Conservation (phyloP, 2,329 filamentous ascomycete genomes). For the Geosmithia putterillii region DNA sequence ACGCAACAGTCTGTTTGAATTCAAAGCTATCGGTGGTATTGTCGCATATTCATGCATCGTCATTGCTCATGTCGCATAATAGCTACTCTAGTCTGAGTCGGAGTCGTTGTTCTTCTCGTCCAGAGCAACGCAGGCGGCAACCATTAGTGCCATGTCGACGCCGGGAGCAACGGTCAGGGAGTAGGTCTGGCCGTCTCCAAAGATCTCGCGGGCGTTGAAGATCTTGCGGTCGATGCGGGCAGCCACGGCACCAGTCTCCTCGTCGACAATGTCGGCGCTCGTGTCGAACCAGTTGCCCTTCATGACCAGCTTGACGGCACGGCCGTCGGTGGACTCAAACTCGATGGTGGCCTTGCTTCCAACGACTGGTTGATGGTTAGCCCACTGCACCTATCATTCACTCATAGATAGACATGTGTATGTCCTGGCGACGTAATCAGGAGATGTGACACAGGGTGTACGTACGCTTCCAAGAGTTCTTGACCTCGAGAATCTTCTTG, state of each 20-base stretch:
- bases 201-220: slow-evolving; percentile 42
- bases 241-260: slow-evolving; percentile 34
- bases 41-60: not conserved
- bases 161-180: slow-evolving; percentile 49
- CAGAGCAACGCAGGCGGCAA: slow-evolving; percentile 54
- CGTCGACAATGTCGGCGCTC: slow-evolving; percentile 43
- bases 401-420: no score
- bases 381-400: no score
- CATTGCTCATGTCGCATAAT: not conserved
- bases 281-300: slow-evolving; percentile 50
- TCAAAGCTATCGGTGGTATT: not conserved
- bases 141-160: slow-evolving; percentile 53
- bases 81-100: not conserved
- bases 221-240: slow-evolving; percentile 47
- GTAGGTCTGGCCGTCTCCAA: slow-evolving; percentile 54
- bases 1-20: not conserved
- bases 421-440: no score
- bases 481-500: slow-evolving; percentile 39
- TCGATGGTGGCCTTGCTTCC: slow-evolving; percentile 41
- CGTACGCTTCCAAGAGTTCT: slow-evolving; percentile 39
- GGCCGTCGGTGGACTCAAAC: slow-evolving; percentile 33
- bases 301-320: slow-evolving; percentile 36
- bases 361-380: slow-evolving; percentile 23
- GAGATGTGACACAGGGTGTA: no score
- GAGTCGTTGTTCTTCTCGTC: slow-evolving; percentile 46